Percentiles rank a stretch among this genome's conserved stretches.
phyloP scores from a whole-genome alignment of 2,329 filamentous ascomycete genomes.

The Triangularia verruculosa region DNA sequence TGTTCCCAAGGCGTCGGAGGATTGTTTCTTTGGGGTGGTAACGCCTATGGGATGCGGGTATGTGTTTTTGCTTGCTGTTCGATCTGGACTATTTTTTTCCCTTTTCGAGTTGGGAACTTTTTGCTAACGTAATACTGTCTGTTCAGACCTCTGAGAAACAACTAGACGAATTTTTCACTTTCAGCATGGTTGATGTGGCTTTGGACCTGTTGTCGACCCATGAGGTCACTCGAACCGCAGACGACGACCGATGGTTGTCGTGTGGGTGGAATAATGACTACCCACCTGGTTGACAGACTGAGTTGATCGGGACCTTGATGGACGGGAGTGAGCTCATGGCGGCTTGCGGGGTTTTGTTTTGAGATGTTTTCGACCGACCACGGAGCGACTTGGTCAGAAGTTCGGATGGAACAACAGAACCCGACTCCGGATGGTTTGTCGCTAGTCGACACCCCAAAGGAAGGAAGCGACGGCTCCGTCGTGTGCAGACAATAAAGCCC shows the following conservation, averaged over 20 bases:
- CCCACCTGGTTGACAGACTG: too few species aligned
- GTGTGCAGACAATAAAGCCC: background rate
- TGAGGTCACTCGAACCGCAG: background rate
- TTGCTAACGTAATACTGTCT: background rate
- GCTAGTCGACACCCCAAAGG: background rate
- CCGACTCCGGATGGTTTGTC: background rate
- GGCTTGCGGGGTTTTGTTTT: background rate
- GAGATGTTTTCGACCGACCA: too few species aligned
- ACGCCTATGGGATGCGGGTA: conserved; percentile 59
- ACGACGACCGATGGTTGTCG: too few species aligned
- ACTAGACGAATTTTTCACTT: background rate
- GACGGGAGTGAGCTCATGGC: background rate
- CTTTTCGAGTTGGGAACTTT: background rate
- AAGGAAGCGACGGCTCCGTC: background rate
- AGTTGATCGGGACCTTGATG: background rate
- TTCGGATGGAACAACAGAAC: background rate
- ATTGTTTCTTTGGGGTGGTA: conserved; percentile 56
- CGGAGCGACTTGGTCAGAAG: background rate
- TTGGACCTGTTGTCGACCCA: background rate
- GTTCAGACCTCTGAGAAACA: conserved; percentile 15
- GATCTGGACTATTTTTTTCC: background rate
- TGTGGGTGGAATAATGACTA: too few species aligned
- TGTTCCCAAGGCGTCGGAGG: conserved; percentile 44
- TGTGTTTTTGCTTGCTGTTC: conserved; percentile 12
- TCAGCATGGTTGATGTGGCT: background rate